Percentiles rank a stretch among this genome's conserved stretches.
phyloP scores from a whole-genome alignment of 192 early-diverging fungal species.

The Coemansia sp. region DNA sequence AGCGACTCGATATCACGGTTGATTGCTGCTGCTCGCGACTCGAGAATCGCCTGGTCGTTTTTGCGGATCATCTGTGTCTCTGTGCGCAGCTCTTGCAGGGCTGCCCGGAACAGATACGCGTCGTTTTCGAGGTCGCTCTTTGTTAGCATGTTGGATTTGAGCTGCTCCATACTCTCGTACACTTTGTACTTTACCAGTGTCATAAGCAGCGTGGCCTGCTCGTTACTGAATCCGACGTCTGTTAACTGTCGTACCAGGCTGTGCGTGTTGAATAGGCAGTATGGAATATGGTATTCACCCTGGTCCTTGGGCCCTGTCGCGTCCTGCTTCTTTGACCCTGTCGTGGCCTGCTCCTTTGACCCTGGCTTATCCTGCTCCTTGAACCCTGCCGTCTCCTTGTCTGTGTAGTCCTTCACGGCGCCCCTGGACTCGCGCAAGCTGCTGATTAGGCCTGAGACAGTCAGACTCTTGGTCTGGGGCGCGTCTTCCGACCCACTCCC shows the following conservation, averaged over 20 bases:
- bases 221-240: conserved; percentile 63
- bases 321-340: not conserved
- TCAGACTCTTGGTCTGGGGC: conserved; percentile 5
- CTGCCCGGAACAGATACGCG: conserved; percentile 79
- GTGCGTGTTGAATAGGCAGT: conserved; percentile 78
- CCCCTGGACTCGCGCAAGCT: conserved; percentile 34
- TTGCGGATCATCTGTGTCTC: conserved; percentile 73
- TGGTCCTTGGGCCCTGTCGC: not conserved
- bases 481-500: not conserved
- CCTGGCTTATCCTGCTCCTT: not conserved
- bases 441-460: conserved; percentile 41
- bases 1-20: conserved; percentile 78
- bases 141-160: conserved; percentile 61
- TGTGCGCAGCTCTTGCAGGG: conserved; percentile 76
- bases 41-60: conserved; percentile 72
- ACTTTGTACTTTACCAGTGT: conserved; percentile 68
- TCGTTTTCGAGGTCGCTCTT: conserved; percentile 84
- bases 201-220: conserved; percentile 77
- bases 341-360: not conserved
- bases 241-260: conserved; percentile 66
- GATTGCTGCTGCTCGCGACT: conserved; percentile 71
- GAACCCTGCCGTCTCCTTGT: not conserved
- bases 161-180: conserved; percentile 19
- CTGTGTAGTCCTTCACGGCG: conserved; percentile 9
- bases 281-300: conserved; percentile 14